phyloP scores from a whole-genome alignment of 2,329 filamentous ascomycete species.

The Neopestalotiopsis rosae region DNA sequence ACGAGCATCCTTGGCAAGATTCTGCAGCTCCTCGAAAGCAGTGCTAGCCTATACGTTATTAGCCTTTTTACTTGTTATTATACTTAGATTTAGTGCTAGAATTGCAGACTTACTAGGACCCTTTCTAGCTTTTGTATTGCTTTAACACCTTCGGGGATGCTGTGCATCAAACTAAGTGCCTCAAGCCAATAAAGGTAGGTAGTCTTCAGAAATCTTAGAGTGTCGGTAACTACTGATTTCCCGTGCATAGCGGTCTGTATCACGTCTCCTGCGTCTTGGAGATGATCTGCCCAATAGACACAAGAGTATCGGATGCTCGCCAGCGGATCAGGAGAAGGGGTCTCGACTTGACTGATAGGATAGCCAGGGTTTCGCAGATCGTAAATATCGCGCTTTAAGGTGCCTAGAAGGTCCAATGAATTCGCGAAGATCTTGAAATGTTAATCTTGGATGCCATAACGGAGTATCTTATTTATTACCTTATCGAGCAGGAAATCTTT shows the following conservation, averaged over 20 bases:
- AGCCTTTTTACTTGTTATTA: neutral
- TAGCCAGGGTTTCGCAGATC: conserved; percentile 29
- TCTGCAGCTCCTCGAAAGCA: neutral
- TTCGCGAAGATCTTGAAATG: conserved; percentile 39
- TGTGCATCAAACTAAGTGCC: conserved; percentile 41
- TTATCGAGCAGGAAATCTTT: conserved; percentile 39
- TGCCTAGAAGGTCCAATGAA: conserved; percentile 40
- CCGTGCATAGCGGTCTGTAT: neutral
- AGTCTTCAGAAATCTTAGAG: conserved; percentile 39
- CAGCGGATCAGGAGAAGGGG: conserved; percentile 33
- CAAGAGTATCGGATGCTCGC: conserved; percentile 37
- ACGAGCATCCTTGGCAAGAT: conserved; percentile 34
- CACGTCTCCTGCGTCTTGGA: conserved; percentile 21
- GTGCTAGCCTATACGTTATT: neutral
- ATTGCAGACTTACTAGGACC: conserved; percentile 13
- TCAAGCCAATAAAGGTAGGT: conserved; percentile 50
- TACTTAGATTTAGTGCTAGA: neutral
- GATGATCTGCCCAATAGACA: conserved; percentile 41
- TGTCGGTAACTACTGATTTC: conserved; percentile 24
- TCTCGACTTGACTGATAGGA: conserved; percentile 27
- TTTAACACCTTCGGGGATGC: conserved; percentile 30
- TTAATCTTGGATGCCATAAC: conserved; percentile 27
- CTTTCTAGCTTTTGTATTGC: conserved; percentile 28
- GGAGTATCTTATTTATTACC: conserved; percentile 33
- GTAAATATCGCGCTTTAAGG: conserved; percentile 43